phyloP scores from a whole-genome alignment of 1,139 yeast species.

The Yamadazyma jaroonii region DNA sequence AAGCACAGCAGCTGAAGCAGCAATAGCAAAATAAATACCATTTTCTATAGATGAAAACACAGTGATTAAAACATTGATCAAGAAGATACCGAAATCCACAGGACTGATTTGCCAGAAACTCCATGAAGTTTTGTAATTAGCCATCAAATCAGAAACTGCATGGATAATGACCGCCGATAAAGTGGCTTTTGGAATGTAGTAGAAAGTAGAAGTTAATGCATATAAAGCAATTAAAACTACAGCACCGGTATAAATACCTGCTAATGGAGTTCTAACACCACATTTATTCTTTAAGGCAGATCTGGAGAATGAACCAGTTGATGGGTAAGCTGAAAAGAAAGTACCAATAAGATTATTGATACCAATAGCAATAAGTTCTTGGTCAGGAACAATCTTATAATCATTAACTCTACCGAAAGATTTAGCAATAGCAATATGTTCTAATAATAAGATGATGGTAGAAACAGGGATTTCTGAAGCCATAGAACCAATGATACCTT shows the following conservation, averaged over 20 bases:
- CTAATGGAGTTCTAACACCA: slow-evolving; percentile 93
- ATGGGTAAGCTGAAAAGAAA: slow-evolving; percentile 90
- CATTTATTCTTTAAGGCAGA: slow-evolving; percentile 93
- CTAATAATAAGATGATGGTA: slow-evolving; percentile 74
- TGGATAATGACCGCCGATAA: slow-evolving; percentile 87
- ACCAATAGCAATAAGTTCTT: slow-evolving; percentile 93
- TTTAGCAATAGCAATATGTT: slow-evolving; percentile 91
- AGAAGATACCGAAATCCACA: slow-evolving; percentile 70
- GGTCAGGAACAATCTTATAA: slow-evolving; percentile 88
- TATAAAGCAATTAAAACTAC: slow-evolving; percentile 86
- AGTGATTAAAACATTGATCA: slow-evolving; percentile 74
- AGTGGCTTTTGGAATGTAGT: slow-evolving; percentile 87
- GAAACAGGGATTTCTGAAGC: slow-evolving; percentile 85
- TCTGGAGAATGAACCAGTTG: slow-evolving; percentile 94
- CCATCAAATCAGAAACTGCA: slow-evolving; percentile 88
- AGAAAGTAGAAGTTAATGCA: slow-evolving; percentile 78
- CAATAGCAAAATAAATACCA: slow-evolving; percentile 88
- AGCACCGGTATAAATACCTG: slow-evolving; percentile 87
- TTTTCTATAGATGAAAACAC: slow-evolving; percentile 81
- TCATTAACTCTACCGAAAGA: slow-evolving; percentile 92
- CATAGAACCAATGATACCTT: slow-evolving; percentile 57
- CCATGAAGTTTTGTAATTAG: slow-evolving; percentile 69
- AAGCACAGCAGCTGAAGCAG: slow-evolving; percentile 75
- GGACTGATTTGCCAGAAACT: slow-evolving; percentile 77
- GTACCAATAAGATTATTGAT: slow-evolving; percentile 88